Percentiles rank a stretch among this genome's conserved stretches.
Conservation (phyloP, 2,329 filamentous ascomycete species). For the Xylaria sp. region DNA sequence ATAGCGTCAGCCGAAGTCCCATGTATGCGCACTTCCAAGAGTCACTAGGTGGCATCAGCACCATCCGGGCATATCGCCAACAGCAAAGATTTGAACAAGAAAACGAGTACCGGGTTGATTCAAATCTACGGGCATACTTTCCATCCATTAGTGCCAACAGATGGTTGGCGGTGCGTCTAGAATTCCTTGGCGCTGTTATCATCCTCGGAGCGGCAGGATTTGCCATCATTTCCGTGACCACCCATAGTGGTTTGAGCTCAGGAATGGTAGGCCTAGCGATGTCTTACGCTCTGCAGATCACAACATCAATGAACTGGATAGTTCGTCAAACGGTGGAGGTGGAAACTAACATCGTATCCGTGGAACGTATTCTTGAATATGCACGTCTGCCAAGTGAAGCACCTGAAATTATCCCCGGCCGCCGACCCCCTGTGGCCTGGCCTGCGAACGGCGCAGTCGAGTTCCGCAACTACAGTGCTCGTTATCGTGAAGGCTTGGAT, state of each 20-base stretch:
- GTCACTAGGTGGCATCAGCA: constrained; percentile 91
- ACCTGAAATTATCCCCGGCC: constrained; percentile 89
- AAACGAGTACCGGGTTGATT: constrained; percentile 97
- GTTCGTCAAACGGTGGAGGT: constrained; percentile 98
- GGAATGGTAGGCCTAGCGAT: constrained; percentile 92
- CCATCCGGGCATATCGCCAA: constrained; percentile 94
- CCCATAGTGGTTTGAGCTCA: constrained; percentile 69
- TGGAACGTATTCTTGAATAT: constrained; percentile 97
- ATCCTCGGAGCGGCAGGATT: constrained; percentile 89
- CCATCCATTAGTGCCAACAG: constrained; percentile 93
- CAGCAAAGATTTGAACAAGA: constrained; percentile 87
- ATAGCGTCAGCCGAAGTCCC: constrained; percentile 94
- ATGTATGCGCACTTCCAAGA: constrained; percentile 99
- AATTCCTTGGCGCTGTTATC: constrained; percentile 94
- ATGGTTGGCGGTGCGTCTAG: constrained; percentile 93
- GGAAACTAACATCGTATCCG: constrained; percentile 99
- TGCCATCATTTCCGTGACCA: constrained; percentile 81
- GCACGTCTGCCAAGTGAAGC: constrained; percentile 91
- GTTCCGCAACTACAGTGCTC: constrained; percentile 93
- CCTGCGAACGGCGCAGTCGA: constrained; percentile 87
- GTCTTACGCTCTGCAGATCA: constrained; percentile 98
- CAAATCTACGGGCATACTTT: constrained; percentile 93
- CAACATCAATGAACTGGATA: constrained; percentile 98
- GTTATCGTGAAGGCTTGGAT: constrained; percentile 90
- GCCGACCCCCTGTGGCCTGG: constrained; percentile 89